Evolutionary conservation across 2,329 filamentous ascomycete genomes (phyloP), one percentile per base, ranked within the genome.

Genomic region (Tolypocladium sp.): DNA sequence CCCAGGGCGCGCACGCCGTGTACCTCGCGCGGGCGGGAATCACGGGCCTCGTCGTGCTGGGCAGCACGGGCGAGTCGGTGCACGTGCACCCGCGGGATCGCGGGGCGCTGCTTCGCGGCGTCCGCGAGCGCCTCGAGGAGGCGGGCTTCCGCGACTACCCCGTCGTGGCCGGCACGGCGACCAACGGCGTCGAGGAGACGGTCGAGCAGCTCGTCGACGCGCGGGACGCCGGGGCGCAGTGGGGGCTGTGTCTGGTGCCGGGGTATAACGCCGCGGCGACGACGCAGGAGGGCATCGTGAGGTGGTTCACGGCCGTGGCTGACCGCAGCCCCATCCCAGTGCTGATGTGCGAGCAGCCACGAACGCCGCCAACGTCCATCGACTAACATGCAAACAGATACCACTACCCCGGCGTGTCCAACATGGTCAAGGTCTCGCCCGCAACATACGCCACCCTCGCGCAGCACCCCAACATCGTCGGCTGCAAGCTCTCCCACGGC

Each of bases 401-500:
- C 70, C 81, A 87, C 70, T 87, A 87, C 71, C 85, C 86, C 1
- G 85, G 82, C 57, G 85, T 89, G 27, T 85, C 84, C 12, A 89
- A 88, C 75, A 82, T 84, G 65, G 75, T 88, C 65, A 78, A 79
- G 64, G 77, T 88, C 60, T 73, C 78, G 0, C 82, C 84, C 1
- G 76, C 80, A 10, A 85, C 84, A 0, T 85, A 83, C 66, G 82
- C 70, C 22, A 70, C 67, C 0, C 81, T 89, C 33, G 77, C 86
- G 8, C 73, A 78, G 58, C 85, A 88, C 68, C 78, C 82, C 37
- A 88, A 88, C 67, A 87, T 88, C 60, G 85, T 88, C 4, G 86
- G 86, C 56, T 86, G 83, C 73, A 89, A 89, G 73, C 81, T 89
- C 64, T 88, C 84, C 0, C 86, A 89, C 69, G 85, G 84, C 56